Percentiles rank a stretch among this genome's conserved stretches.
Evolutionary conservation across 139 green algal species (phyloP).

Genomic region (Asterochloris erici): DNA sequence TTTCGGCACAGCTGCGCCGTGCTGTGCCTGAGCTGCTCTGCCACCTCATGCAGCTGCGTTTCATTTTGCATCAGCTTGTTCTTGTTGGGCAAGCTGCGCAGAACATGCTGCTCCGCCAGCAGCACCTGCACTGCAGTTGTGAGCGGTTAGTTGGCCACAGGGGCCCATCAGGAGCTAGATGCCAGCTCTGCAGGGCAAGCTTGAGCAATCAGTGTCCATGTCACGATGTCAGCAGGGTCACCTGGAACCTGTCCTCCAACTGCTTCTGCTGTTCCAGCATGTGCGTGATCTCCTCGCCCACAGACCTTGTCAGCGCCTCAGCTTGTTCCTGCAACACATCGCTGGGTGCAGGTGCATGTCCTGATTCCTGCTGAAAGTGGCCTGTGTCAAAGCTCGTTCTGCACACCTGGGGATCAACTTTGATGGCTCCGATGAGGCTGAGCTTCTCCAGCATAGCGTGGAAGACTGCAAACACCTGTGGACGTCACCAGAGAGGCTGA

Average conservation of each 20-base stretch:
- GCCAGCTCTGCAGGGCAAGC: no score
- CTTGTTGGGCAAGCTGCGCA: conserved; percentile 66
- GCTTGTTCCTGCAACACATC: conserved; percentile 42
- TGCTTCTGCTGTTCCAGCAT: conserved; percentile 72
- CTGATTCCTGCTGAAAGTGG: not conserved
- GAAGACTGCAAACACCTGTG: conserved; percentile 57
- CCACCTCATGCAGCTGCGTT: conserved; percentile 57
- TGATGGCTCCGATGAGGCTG: conserved; percentile 50
- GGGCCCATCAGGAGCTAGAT: no score
- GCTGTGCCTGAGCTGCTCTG: conserved; percentile 57
- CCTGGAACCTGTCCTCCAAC: conserved; percentile 66
- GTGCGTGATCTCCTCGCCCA: conserved; percentile 71
- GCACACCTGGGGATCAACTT: conserved; percentile 48
- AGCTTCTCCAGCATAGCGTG: conserved; percentile 54
- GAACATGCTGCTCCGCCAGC: conserved; percentile 46
- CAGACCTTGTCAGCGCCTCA: conserved; percentile 60
- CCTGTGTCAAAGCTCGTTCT: not conserved
- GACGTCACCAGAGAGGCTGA: no score
- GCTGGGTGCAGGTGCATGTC: not conserved
- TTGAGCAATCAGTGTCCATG: no score
- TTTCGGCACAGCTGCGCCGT: conserved; percentile 74
- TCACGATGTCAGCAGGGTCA: conserved; percentile 23
- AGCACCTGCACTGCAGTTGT: not conserved
- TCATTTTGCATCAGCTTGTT: conserved; percentile 53
- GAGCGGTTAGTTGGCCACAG: no score